Evolutionary conservation across 2,329 filamentous ascomycete genomes (phyloP).

Genomic region (Sporothrix pallida): DNA sequence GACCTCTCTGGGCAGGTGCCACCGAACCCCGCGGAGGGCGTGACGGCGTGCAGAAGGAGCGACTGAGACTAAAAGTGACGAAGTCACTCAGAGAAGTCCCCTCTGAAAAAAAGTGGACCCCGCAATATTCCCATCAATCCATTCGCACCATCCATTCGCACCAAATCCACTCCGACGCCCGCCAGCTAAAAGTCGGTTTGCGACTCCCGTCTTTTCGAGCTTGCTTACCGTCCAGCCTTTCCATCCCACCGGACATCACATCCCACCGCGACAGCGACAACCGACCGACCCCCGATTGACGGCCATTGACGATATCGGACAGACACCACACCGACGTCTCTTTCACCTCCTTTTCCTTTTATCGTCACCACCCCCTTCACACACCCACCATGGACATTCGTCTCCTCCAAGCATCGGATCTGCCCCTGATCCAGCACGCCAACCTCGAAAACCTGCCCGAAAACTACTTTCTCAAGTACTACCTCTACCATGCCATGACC

Average conservation of each 20-base stretch:
- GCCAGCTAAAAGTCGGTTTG: not conserved
- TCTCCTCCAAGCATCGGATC: slow-evolving; percentile 79
- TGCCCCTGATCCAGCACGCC: slow-evolving; percentile 92
- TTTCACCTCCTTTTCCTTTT: not conserved
- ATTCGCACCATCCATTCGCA: slow-evolving; percentile 25
- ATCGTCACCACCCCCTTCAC: not conserved
- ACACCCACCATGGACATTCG: slow-evolving; percentile 80
- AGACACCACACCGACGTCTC: not conserved
- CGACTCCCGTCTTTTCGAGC: slow-evolving; percentile 4
- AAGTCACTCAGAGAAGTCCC: not conserved
- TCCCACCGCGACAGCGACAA: not conserved
- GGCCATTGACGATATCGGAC: not conserved
- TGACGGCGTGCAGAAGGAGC: too few species aligned
- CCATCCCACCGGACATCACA: too few species aligned
- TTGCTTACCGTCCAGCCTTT: too few species aligned
- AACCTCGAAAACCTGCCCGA: slow-evolving; percentile 99
- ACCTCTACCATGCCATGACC: slow-evolving; percentile 96
- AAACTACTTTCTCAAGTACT: slow-evolving; percentile 99
- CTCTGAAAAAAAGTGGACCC: not conserved
- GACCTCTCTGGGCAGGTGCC: slow-evolving; percentile 9
- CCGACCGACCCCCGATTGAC: not conserved
- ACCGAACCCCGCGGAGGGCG: slow-evolving; percentile 11
- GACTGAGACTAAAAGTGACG: not conserved
- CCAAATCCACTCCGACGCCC: slow-evolving; percentile 27
- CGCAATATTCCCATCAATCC: slow-evolving; percentile 18